Evolutionary conservation across 768 basidiomycete species (phyloP), one percentile per base, ranked within the genome.

Genomic region (Rhodocollybia butyracea): DNA sequence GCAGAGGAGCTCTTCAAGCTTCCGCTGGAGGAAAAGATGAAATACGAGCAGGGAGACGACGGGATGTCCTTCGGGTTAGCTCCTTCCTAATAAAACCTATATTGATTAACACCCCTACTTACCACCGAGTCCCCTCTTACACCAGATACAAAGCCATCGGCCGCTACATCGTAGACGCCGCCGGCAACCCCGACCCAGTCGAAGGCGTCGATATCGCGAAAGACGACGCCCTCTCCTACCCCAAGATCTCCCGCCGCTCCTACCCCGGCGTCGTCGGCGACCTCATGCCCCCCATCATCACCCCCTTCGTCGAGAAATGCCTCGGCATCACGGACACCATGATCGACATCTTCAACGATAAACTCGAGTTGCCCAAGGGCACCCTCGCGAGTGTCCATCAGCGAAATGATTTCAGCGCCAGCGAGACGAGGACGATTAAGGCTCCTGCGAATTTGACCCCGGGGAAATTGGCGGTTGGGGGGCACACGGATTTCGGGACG

Each of bases 401-500:
- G 8, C 46, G 56, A 0, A 64, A 64, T 12, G 72, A 74, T 22
- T 50, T 61, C 15, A 77, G 74, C 38, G 74, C 73, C 8, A 73
- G 76, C 47, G 80, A 80, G 58, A 67, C 73, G 1, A 66, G 81
- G 8, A 59, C 73, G n/a, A 74, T 75, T 53, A 73, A 60, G 59
- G 72, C 66, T 22, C 74, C 78, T 6, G 73, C 66, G 12, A 64
- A 57, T 1, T 66, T 53, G 2, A 60, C 63, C 13, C 74, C 13
- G 56, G 68, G 70, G 5, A 66, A 57, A 15, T 60, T 66, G 17
- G 63, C 66, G 5, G 45, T 80, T 5, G 80, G 77, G 5, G 71
- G 74, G 1, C 88, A 89, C 64, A 87, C 86, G 2, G 87, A 88
- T 66, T 88, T 88, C 59, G 85, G 86, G 60, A 83, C 82, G n/a